Evolutionary conservation across 192 early-diverging fungal species (phyloP).

Genomic region (Umbelopsis sp.): DNA sequence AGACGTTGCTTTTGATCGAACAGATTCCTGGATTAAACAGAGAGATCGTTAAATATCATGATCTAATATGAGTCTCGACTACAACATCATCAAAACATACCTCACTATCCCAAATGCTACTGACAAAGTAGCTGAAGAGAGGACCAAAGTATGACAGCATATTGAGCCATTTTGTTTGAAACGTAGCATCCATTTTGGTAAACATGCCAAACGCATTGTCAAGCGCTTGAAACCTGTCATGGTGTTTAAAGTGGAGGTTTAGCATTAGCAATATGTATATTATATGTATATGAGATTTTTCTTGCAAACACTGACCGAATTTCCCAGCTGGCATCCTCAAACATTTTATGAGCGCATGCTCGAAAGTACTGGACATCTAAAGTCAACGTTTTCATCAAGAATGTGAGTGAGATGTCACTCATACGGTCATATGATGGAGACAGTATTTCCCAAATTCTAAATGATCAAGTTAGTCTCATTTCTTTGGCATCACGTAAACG

Average conservation of each 20-base stretch:
- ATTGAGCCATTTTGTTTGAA: conserved; percentile 37
- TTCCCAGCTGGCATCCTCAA: conserved; percentile 55
- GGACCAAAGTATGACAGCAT: conserved; percentile 49
- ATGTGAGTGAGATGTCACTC: conserved; percentile 37
- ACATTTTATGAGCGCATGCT: conserved; percentile 43
- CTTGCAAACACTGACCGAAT: conserved; percentile 41
- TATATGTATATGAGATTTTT: too few relatives aligned
- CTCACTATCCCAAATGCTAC: conserved; percentile 58
- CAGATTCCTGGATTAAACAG: conserved; percentile 41
- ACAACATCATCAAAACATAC: conserved; percentile 12
- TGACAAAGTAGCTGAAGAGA: conserved; percentile 56
- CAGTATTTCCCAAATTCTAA: conserved; percentile 55
- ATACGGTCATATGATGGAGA: conserved; percentile 48
- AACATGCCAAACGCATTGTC: conserved; percentile 59
- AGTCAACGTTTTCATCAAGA: conserved; percentile 50
- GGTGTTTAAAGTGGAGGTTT: background rate
- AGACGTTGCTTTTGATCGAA: conserved; percentile 52
- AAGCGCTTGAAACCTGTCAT: conserved; percentile 44
- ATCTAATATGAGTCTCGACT: background rate
- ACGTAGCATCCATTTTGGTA: conserved; percentile 54
- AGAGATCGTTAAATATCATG: background rate
- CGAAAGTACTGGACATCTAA: conserved; percentile 42
- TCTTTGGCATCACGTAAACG: too few relatives aligned
- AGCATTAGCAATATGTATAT: background rate
- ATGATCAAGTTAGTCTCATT: background rate